phyloP scores from a whole-genome alignment of 106 monocot species.

The Platanthera guangdongensis region DNA sequence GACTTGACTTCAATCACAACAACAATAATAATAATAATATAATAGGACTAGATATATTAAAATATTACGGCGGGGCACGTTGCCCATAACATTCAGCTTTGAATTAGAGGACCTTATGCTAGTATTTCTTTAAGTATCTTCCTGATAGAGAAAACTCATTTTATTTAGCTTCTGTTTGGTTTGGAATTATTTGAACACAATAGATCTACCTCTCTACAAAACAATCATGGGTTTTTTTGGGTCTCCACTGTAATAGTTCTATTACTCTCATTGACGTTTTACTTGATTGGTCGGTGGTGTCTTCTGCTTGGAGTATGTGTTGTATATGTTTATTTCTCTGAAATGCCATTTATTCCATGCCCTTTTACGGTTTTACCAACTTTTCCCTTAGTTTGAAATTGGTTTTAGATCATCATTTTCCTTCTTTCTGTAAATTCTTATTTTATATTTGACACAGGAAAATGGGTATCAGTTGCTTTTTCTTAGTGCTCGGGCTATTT shows the following conservation, averaged over 20 bases:
- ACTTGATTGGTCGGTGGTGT: neutral
- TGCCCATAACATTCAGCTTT: neutral
- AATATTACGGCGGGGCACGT: no score
- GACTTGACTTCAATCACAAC: no score
- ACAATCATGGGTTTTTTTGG: neutral
- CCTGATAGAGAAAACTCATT: neutral
- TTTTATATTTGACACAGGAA: constrained; percentile 38
- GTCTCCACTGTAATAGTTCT: no score
- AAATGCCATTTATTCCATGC: neutral
- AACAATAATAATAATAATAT: no score
- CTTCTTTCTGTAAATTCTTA: neutral
- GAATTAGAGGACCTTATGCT: neutral
- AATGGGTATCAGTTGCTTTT: constrained; percentile 92
- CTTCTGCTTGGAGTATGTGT: neutral
- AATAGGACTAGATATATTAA: no score
- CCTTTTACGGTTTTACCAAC: neutral
- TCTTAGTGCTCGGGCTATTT: constrained; percentile 89
- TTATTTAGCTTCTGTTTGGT: neutral
- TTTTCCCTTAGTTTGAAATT: neutral
- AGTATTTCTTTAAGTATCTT: neutral
- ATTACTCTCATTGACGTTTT: neutral
- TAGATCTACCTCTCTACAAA: neutral
- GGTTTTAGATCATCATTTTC: neutral
- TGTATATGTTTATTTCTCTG: neutral
- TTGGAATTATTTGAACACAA: neutral